Evolutionary conservation across 306 rosid species (phyloP), one percentile per base, ranked within the genome.

Genomic region (Pyrus betulifolia): DNA sequence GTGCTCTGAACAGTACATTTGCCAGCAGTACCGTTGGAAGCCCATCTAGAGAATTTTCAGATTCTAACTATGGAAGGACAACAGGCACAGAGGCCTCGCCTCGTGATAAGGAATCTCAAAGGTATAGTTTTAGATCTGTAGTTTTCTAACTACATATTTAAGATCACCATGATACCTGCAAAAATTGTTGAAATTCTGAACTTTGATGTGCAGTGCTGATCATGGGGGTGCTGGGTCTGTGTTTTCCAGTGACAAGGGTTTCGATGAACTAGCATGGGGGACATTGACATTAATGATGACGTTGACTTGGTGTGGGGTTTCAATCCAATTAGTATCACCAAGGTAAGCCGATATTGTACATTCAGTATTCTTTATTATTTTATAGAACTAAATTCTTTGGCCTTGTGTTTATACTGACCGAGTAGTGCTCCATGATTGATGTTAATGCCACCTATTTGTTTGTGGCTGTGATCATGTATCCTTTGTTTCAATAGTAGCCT

Each of bases 251-350:
- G 93, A 87, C 83, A 88, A 87, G 81, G 61, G 80, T 83, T 92
- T 79, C 42, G 96, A 96, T 55, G 99, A 93, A 76, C 88, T 90
- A 59, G 78, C 82, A 5, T 96, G 99, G 99, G 99, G 98, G 72
- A 82, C 89, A 67, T 92, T 51, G 99, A 93, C 80, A 23, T 85
- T 35, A 93, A 93, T 69, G 97, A 93, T 76, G 98, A 96, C 40
- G 21, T 93, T 75, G 97, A 93, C 84, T 89, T 97, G 4, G 87
- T 92, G 46, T 96, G 98, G 99, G 97, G 91, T 74, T 89, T 96
- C 80, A 91, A 87, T 79, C 64, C 90, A 22, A 79, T 65, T 69
- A 84, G 85, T 86, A 71, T 78, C 64, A 70, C 81, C 45, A 93
- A 89, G 93, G 98, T 93, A 74, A 77, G 84, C 72, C 23, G 27